phyloP scores from a whole-genome alignment of 331 rosid species.

The Stylosanthes scabra region DNA sequence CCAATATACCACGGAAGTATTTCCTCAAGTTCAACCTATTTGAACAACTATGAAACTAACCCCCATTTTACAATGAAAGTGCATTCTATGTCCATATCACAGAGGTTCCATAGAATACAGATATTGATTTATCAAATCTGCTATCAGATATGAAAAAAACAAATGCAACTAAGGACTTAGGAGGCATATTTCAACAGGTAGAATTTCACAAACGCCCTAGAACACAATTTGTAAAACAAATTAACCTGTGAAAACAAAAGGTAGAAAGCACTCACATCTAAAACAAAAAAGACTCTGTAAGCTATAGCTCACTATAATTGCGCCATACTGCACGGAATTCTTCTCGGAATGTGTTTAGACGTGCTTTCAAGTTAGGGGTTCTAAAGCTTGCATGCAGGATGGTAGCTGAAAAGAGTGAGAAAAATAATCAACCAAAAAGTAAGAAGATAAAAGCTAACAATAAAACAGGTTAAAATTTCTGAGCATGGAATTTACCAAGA shows the following conservation, averaged over 20 bases:
- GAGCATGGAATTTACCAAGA: slow-evolving; percentile 59
- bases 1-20: too few species aligned
- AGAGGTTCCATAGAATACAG: background rate
- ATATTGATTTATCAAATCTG: background rate
- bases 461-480: slow-evolving; percentile 15
- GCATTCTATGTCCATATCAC: too few species aligned
- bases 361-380: slow-evolving; percentile 99
- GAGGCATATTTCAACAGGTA: slow-evolving; percentile 20
- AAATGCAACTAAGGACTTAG: background rate
- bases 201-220: background rate
- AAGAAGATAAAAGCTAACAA: slow-evolving; percentile 6
- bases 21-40: background rate
- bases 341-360: slow-evolving; percentile 96
- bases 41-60: background rate
- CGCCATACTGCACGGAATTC: slow-evolving; percentile 99
- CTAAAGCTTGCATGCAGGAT: slow-evolving; percentile 95
- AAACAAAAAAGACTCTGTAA: slow-evolving; percentile 41
- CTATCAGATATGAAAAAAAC: background rate
- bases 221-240: slow-evolving; percentile 4
- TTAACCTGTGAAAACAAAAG: slow-evolving; percentile 11
- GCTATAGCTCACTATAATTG: slow-evolving; percentile 95
- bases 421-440: slow-evolving; percentile 24
- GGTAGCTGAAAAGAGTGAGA: slow-evolving; percentile 60
- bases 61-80: background rate
- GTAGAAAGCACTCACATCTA: slow-evolving; percentile 57